Conservation (phyloP, 441 rosid genomes). For the Populus hybrid region DNA sequence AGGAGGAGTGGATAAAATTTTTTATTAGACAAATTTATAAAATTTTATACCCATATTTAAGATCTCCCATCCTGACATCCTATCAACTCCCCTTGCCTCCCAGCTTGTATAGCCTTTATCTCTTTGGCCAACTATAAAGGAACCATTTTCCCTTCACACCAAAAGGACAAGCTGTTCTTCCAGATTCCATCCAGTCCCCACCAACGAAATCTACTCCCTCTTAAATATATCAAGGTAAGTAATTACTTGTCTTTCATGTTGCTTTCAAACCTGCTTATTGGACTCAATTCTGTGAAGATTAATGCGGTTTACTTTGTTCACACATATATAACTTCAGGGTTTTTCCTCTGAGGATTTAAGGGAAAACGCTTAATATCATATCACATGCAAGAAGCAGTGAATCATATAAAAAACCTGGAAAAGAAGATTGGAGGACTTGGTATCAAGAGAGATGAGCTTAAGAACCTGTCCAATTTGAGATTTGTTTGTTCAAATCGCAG, state of each 20-base stretch:
- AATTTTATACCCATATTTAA: no score
- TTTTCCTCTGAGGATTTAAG: conserved; percentile 22
- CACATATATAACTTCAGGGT: conserved; percentile 14
- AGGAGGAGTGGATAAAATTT: no score
- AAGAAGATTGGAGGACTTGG: conserved; percentile 26
- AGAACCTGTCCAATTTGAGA: not conserved
- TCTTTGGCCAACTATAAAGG: not conserved
- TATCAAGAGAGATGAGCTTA: conserved; percentile 32
- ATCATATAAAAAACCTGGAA: conserved; percentile 27
- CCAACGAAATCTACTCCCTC: conserved; percentile 26
- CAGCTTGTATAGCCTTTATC: no score
- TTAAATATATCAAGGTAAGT: conserved; percentile 26
- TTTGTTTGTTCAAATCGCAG: no score
- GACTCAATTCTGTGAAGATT: no score
- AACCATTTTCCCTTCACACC: conserved; percentile 8
- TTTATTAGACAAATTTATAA: no score
- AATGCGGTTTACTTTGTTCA: no score
- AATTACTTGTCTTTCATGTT: not conserved
- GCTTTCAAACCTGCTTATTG: not conserved
- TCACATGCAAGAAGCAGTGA: conserved; percentile 34
- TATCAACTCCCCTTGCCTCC: no score
- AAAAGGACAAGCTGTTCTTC: conserved; percentile 9
- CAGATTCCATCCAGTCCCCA: conserved; percentile 10
- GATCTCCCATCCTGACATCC: conserved; percentile 19
- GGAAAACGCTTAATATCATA: conserved; percentile 40